Conservation (phyloP, 352 stramenopile genomes). For the Globisporangium middletonii region DNA sequence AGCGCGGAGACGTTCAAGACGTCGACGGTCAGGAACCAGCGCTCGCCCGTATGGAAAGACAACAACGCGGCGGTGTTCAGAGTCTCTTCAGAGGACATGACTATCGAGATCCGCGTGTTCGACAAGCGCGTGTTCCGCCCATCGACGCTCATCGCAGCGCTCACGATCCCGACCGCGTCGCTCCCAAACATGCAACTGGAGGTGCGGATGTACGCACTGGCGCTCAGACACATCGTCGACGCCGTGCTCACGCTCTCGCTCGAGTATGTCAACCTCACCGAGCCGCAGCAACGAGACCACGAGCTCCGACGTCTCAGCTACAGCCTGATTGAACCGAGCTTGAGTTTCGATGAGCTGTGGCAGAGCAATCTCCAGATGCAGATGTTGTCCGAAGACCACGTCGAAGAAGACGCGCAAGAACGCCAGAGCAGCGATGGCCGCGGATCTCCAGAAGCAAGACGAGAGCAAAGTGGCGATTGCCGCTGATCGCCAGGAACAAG, state of each 20-base stretch:
- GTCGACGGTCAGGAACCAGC: slow-evolving; percentile 71
- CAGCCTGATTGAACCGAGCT: too few relatives aligned
- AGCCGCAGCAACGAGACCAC: slow-evolving; percentile 15
- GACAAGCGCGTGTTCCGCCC: slow-evolving; percentile 78
- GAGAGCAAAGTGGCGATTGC: too few relatives aligned
- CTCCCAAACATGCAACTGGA: slow-evolving; percentile 71
- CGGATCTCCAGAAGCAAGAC: too few relatives aligned
- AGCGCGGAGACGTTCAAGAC: slow-evolving; percentile 81
- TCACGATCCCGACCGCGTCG: slow-evolving; percentile 75
- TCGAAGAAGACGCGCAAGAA: too few relatives aligned
- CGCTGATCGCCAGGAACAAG: too few relatives aligned
- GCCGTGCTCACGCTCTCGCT: slow-evolving; percentile 70
- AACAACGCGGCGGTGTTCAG: slow-evolving; percentile 83
- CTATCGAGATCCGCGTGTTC: slow-evolving; percentile 79
- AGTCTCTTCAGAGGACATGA: slow-evolving; percentile 65
- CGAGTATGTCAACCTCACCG: slow-evolving; percentile 83
- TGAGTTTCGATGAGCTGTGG: too few relatives aligned
- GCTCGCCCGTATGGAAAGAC: slow-evolving; percentile 78
- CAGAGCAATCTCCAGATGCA: too few relatives aligned
- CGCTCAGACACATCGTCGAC: slow-evolving; percentile 59
- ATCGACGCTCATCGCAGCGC: slow-evolving; percentile 51
- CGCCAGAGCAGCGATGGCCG: too few relatives aligned
- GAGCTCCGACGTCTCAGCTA: too few relatives aligned
- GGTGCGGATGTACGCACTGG: slow-evolving; percentile 75
- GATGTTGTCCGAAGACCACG: too few relatives aligned